These are phyloP conservation scores for Aspergillus sp. DNA, from an alignment of 2,329 filamentous ascomycete species.

Conservation along the genomic window DNA sequence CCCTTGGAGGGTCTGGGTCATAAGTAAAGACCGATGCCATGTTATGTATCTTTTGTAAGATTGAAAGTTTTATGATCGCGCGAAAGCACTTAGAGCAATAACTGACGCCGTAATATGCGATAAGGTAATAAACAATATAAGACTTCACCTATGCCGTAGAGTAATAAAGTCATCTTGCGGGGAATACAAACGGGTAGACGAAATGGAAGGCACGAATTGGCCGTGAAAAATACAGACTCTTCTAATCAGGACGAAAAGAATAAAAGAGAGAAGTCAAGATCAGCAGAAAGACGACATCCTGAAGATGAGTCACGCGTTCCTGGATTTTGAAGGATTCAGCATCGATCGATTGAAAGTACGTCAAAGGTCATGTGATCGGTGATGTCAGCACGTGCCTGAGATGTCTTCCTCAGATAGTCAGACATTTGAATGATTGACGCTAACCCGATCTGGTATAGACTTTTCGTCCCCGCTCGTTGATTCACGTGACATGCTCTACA, in stretches of 20 bases:
- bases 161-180: background rate
- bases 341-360: too few species aligned
- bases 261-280: background rate
- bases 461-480: too few species aligned
- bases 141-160: background rate
- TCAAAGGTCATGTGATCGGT: too few species aligned
- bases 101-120: constrained; percentile 3
- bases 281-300: background rate
- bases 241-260: background rate
- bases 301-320: background rate
- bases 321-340: too few species aligned
- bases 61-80: constrained; percentile 1
- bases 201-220: background rate
- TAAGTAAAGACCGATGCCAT: constrained; percentile 98
- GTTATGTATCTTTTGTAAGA: constrained; percentile 2
- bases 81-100: background rate
- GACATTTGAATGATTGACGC: too few species aligned
- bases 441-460: too few species aligned
- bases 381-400: too few species aligned
- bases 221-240: background rate
- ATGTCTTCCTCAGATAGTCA: too few species aligned
- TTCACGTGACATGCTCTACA: too few species aligned
- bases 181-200: background rate
- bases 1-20: constrained; percentile 78
- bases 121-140: background rate